Evolutionary conservation across 139 green algal species (phyloP), one percentile per base, ranked within the genome.

Genomic region (Chlamydomonas schloesseri): DNA sequence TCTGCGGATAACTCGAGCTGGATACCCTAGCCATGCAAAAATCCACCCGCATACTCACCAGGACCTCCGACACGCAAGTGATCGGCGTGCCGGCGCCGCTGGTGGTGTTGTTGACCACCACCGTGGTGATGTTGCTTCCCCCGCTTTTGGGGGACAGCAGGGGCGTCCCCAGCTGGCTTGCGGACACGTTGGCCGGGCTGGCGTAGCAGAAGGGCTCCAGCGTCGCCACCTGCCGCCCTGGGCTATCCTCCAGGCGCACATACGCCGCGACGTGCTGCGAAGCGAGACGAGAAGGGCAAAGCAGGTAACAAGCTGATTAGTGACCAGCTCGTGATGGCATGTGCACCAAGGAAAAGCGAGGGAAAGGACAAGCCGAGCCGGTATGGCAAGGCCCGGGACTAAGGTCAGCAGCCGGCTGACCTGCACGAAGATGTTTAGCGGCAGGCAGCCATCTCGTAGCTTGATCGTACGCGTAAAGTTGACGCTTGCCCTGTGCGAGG

Each of bases 391-490:
- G n/a, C n/a, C n/a, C n/a, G n/a, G n/a, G n/a, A n/a, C n/a, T n/a
- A n/a, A n/a, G n/a, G n/a, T n/a, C n/a, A n/a, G n/a, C n/a, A n/a
- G n/a, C n/a, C n/a, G n/a, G 42, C 42, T 50, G 5, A 50, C 42
- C 78, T 84, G 78, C 8, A 67, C 3, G 29, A 84, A 84, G 78
- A 84, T 84, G 0, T 67, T 46, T 0, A 84, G 47, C 10, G 78
- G 78, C 29, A 84, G 64, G 78, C 78, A 84, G 20, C 42, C 78
- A n/a, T 84, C 78, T 8, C 78, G 78, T 2, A 84, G 2, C 34
- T 84, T 84, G 10, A 73, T 42, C 8, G 37, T 64, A 2, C 33
- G 62, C 15, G 29, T 31, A 28, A 83, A 69, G 26, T 34, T 33
- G 3, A 69, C 26, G 26, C 26, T 34, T 2, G 60, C 60, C 13